Evolutionary conservation across 352 stramenopile species (phyloP).

Genomic region (Bremia lactucae): DNA sequence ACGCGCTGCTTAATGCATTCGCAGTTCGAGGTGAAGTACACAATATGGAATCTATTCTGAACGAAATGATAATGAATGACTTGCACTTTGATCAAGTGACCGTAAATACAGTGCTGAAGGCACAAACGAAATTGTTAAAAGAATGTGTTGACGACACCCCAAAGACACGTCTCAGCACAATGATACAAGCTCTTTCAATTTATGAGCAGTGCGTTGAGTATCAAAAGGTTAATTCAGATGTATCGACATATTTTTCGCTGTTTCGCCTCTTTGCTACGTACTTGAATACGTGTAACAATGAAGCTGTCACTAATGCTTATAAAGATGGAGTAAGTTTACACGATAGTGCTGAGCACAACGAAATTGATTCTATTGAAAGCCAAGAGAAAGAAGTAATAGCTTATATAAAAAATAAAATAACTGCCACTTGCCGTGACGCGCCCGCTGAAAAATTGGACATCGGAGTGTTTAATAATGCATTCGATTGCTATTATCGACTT

Average conservation of each 20-base stretch:
- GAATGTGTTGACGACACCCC: conserved; percentile 1
- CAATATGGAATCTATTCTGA: conserved; percentile 22
- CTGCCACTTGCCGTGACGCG: conserved; percentile 33
- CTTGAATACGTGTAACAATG: conserved; percentile 12
- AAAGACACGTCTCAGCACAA: conserved; percentile 10
- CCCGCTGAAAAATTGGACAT: conserved; percentile 24
- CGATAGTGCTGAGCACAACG: conserved; percentile 1
- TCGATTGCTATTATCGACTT: conserved; percentile 50
- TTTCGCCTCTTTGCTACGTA: conserved; percentile 45
- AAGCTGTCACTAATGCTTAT: not conserved
- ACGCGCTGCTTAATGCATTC: conserved; percentile 37
- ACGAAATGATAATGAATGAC: conserved; percentile 24
- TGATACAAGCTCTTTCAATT: conserved; percentile 22
- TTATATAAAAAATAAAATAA: conserved; percentile 29
- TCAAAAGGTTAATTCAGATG: conserved; percentile 17
- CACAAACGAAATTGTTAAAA: conserved; percentile 14
- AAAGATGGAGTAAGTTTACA: not conserved
- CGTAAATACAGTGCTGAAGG: conserved; percentile 46
- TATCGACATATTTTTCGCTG: conserved; percentile 35
- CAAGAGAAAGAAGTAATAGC: conserved; percentile 13
- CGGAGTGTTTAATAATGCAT: conserved; percentile 51
- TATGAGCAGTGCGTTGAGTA: conserved; percentile 24
- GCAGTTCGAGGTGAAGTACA: conserved; percentile 20
- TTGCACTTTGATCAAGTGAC: conserved; percentile 29
- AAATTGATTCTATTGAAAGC: conserved; percentile 12